phyloP scores from a whole-genome alignment of 2,329 filamentous ascomycete species.

The Epichloe aotearoae region DNA sequence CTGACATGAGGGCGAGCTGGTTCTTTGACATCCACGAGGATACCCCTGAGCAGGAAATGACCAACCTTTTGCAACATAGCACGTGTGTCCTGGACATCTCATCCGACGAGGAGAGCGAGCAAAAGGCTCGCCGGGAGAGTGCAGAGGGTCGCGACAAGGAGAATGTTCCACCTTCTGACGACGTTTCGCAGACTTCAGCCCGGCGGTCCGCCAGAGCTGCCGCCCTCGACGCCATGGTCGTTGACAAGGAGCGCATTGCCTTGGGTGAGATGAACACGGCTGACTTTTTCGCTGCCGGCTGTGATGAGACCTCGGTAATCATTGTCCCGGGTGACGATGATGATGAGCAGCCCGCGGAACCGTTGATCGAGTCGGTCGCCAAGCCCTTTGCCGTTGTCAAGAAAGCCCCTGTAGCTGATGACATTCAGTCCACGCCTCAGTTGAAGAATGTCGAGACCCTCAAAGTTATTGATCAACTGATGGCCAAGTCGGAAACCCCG shows the following conservation, averaged over 20 bases:
- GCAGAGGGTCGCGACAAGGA: conserved; percentile 69
- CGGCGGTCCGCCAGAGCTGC: conserved; percentile 15
- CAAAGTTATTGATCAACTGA: conserved; percentile 23
- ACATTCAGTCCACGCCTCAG: conserved; percentile 11
- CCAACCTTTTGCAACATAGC: conserved; percentile 84
- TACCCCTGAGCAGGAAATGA: conserved; percentile 77
- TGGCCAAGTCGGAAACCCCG: conserved; percentile 23
- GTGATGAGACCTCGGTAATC: conserved; percentile 47
- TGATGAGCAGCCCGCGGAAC: conserved; percentile 18
- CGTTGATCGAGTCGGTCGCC: not conserved
- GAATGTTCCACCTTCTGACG: conserved; percentile 68
- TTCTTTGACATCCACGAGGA: conserved; percentile 94
- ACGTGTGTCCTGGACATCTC: conserved; percentile 79
- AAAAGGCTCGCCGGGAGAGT: conserved; percentile 35
- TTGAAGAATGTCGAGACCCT: conserved; percentile 7
- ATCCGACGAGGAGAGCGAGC: conserved; percentile 66
- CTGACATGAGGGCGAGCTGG: conserved; percentile 54
- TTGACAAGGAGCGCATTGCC: conserved; percentile 52
- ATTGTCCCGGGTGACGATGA: conserved; percentile 50
- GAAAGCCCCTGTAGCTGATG: conserved; percentile 5
- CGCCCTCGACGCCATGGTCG: conserved; percentile 38
- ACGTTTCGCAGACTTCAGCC: conserved; percentile 44
- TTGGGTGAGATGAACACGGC: conserved; percentile 53
- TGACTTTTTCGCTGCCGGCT: conserved; percentile 55
- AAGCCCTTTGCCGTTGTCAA: not conserved